phyloP scores from a whole-genome alignment of 345 rosid genomes.

The Hevea brasiliensis region DNA sequence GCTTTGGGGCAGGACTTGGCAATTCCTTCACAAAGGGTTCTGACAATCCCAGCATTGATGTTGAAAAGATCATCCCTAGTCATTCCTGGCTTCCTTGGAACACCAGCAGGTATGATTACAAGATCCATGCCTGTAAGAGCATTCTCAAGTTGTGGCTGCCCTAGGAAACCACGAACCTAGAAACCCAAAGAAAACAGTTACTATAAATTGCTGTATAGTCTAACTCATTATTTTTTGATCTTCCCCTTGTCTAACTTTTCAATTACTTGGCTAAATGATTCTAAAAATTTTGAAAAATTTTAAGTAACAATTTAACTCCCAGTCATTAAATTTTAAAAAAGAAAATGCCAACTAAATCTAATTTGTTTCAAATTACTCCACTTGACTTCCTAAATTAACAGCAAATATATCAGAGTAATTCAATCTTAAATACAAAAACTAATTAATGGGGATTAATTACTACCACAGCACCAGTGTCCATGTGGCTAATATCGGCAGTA shows the following conservation, averaged over 20 bases:
- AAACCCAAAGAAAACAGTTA: background rate
- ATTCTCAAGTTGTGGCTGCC: slow-evolving; percentile 28
- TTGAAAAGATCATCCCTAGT: slow-evolving; percentile 77
- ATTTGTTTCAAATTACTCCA: background rate
- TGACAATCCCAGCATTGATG: slow-evolving; percentile 59
- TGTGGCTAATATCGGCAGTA: slow-evolving; percentile 37
- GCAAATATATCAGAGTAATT: background rate
- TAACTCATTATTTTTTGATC: background rate
- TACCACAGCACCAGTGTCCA: slow-evolving; percentile 37
- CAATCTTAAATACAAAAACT: background rate
- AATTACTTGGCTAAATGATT: background rate
- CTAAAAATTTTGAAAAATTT: background rate
- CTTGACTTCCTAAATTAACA: background rate
- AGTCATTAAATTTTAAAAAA: background rate
- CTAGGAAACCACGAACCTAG: slow-evolving; percentile 34
- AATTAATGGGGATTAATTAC: background rate
- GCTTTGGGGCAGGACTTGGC: slow-evolving; percentile 63
- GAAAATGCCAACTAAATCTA: background rate
- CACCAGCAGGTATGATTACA: slow-evolving; percentile 71
- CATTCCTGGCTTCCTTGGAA: slow-evolving; percentile 78
- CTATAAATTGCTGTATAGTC: background rate
- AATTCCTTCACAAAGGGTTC: slow-evolving; percentile 50
- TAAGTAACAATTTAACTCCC: background rate
- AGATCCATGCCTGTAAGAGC: slow-evolving; percentile 59
- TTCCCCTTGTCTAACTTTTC: too few species aligned